Conservation (phyloP, 257 asterid genomes). For the Coffea eugenioides region DNA sequence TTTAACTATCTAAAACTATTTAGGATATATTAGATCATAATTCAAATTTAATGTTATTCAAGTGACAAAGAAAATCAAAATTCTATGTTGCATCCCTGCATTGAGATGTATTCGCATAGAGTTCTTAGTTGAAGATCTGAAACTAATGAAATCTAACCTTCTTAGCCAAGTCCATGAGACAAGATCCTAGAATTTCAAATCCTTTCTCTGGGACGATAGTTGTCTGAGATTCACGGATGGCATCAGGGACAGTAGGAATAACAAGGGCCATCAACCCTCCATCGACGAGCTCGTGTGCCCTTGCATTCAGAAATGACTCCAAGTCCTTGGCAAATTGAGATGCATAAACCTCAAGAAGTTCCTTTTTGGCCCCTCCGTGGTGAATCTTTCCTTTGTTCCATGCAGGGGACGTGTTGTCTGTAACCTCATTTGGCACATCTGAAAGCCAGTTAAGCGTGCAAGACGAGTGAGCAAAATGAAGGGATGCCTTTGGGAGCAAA, state of each 20-base stretch:
- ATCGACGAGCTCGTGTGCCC: constrained; percentile 40
- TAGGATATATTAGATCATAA: too few relatives aligned
- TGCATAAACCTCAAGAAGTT: neutral
- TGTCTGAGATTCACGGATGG: neutral
- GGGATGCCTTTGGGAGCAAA: neutral
- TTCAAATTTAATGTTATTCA: too few relatives aligned
- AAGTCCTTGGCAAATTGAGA: neutral
- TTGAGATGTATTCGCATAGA: too few relatives aligned
- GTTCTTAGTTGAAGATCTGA: too few relatives aligned
- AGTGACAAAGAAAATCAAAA: too few relatives aligned
- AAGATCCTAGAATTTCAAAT: constrained; percentile 16
- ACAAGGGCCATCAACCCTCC: constrained; percentile 52
- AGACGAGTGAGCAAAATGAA: neutral
- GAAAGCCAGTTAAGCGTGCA: constrained; percentile 7
- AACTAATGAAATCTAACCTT: neutral
- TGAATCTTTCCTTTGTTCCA: constrained; percentile 12
- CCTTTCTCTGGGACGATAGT: constrained; percentile 11
- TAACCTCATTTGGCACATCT: neutral
- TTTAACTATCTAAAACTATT: too few relatives aligned
- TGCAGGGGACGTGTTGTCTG: neutral
- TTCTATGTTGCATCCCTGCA: too few relatives aligned
- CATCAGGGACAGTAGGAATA: constrained; percentile 39
- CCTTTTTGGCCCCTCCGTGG: neutral
- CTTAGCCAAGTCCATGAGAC: constrained; percentile 25
- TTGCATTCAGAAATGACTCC: constrained; percentile 18